These are phyloP conservation scores for Metschnikowia kunwiensis DNA, from an alignment of 805 yeast genomes.

Conservation along the genomic window DNA sequence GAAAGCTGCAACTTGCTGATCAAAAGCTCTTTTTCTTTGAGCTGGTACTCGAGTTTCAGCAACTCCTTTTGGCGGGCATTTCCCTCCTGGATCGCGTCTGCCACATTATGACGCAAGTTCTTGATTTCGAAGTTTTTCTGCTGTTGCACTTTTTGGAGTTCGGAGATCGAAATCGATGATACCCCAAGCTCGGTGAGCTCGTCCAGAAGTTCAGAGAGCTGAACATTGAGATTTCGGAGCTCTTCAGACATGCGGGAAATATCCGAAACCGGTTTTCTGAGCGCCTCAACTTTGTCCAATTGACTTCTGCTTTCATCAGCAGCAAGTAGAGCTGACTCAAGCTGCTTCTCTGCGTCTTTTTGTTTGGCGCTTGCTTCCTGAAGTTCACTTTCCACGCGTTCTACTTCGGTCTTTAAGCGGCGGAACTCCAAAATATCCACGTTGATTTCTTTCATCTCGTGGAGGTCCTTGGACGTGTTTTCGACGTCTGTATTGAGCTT, in stretches of 20 bases:
- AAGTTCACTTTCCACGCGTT: neutral
- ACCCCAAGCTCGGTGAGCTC: conserved; percentile 40
- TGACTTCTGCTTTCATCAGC: conserved; percentile 1
- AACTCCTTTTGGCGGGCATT: conserved; percentile 45
- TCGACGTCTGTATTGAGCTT: conserved; percentile 30
- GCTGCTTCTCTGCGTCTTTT: conserved; percentile 1
- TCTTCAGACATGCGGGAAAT: conserved; percentile 34
- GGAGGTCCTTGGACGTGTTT: conserved; percentile 31
- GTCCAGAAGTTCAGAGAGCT: conserved; percentile 26
- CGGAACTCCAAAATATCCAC: conserved; percentile 28
- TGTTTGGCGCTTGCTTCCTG: neutral
- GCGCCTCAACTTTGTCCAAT: conserved; percentile 17
- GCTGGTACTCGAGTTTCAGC: conserved; percentile 43
- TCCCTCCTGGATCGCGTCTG: conserved; percentile 36
- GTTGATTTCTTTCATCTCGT: conserved; percentile 28
- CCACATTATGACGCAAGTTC: conserved; percentile 31
- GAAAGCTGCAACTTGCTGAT: conserved; percentile 54
- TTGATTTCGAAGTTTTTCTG: conserved; percentile 40
- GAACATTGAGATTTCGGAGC: conserved; percentile 22
- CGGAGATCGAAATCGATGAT: conserved; percentile 37
- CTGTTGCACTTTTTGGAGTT: conserved; percentile 44
- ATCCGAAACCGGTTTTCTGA: conserved; percentile 32
- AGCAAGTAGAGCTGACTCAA: neutral
- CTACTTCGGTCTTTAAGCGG: conserved; percentile 13
- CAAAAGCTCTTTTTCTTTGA: conserved; percentile 51